A percentile compares a stretch with the other conserved stretches of the same genome.
Conservation (phyloP, 495 filamentous ascomycete species). For the Aspergillus sclerotioniger region DNA sequence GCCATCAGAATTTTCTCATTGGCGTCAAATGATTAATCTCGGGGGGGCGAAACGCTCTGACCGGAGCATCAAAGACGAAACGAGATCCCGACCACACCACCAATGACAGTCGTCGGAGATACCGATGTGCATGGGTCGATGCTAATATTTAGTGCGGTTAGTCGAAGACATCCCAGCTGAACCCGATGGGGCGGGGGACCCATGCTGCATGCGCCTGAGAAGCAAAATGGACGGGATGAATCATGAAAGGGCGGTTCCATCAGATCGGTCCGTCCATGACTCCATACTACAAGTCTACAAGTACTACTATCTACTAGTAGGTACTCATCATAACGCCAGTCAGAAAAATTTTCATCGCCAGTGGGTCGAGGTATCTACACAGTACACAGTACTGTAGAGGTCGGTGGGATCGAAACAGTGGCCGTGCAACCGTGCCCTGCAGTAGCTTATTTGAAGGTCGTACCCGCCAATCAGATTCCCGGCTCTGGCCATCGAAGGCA, state of each 20-base stretch:
- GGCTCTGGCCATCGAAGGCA: neutral
- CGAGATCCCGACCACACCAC: no score
- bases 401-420: conserved; percentile 11
- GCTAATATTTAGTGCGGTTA: neutral
- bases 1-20: neutral
- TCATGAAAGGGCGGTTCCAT: no score
- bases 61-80: neutral
- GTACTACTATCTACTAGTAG: no score
- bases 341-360: neutral
- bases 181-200: neutral
- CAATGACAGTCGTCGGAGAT: conserved; percentile 7
- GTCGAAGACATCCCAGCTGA: conserved; percentile 20
- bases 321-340: neutral
- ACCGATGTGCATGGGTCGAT: neutral
- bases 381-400: neutral
- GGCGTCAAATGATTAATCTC: neutral
- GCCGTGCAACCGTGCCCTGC: conserved; percentile 19
- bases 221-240: neutral
- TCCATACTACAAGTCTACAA: no score
- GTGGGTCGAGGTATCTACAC: no score
- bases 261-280: neutral
- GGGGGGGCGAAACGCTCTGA: neutral
- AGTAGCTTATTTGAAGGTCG: conserved; percentile 19
- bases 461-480: conserved; percentile 3
- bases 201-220: neutral